Base-by-base conservation (phyloP, 2,329 filamentous ascomycete genomes). In the Macroventuria anomochaeta region DNA sequence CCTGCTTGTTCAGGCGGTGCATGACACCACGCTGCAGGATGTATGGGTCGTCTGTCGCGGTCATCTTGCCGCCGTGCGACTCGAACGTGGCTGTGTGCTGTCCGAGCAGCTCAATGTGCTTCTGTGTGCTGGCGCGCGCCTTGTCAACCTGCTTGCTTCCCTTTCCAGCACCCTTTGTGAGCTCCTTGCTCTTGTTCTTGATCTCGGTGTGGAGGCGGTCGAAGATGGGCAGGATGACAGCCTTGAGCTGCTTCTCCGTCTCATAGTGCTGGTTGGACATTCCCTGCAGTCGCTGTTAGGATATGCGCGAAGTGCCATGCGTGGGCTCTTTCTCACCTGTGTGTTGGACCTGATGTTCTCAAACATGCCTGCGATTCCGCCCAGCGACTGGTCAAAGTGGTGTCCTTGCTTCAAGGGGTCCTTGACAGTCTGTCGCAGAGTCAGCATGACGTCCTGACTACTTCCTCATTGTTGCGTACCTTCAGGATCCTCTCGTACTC, bases 401-500 rank as follows among this genome's bases (percentile, higher is more conserved):
- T 96, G 87, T 2, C 90, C 91, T 75, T 97, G 91, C 73, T 85
- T 90, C 61, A 99, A 79, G 15, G 95, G 93, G 64, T 89, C 86
- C 52, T 87, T 89, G 62, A 99, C 90, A 17, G 89, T 90, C 90
- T 91, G 44, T 23, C 8, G 5, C n/a, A n/a, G n/a, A 7, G 23
- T 66, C 42, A 70, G 59, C 28, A 17, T n/a, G 5, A 6, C 13
- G 3, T 2, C 6, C 15, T 1, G 1, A 15, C 15, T 2, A 10
- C 3, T 2, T 13, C 3, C 1, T 11, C 10, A 1, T 0, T 17
- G 5, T 26, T 7, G 3, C 71, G 21, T 48, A 87, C 88, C 87
- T 97, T 99, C 69, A 97, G 78, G 8, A 95, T 88, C 77, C 90
- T 93, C 79, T 97, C 93, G 70, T 96, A 96, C 75, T 97, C 93